Percentiles rank a stretch among this genome's conserved stretches.
Conservation (phyloP, 2,329 filamentous ascomycete species). For the Paecilomyces niveus region DNA sequence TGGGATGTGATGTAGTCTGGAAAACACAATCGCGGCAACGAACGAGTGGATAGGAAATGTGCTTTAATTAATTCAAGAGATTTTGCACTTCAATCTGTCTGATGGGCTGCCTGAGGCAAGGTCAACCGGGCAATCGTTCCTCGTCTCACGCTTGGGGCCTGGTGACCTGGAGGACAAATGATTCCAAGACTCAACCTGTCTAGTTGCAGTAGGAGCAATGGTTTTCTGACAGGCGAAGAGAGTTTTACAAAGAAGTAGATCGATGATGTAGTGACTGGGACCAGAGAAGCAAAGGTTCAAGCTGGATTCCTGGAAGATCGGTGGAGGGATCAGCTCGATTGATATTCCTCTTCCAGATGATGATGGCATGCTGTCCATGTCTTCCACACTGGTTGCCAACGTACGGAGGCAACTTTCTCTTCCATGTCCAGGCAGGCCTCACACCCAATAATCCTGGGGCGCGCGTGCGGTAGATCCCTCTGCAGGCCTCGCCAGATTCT, state of each 20-base stretch:
- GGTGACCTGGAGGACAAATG: constrained; percentile 1
- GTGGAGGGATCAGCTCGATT: constrained; percentile 12
- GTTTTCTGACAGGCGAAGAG: constrained; percentile 4
- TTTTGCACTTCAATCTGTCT: no score
- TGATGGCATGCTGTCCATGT: constrained; percentile 9
- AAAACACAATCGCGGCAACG: no score
- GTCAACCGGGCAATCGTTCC: background rate
- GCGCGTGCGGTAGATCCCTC: constrained; percentile 15
- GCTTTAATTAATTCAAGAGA: no score
- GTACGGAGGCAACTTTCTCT: constrained; percentile 11
- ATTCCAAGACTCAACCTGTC: background rate
- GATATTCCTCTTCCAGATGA: constrained; percentile 17
- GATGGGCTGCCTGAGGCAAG: no score
- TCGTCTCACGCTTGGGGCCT: constrained; percentile 2
- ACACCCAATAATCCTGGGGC: constrained; percentile 14
- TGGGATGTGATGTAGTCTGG: no score
- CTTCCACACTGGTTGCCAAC: constrained; percentile 1
- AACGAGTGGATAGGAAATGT: no score
- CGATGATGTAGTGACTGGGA: background rate
- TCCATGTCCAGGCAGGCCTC: constrained; percentile 17
- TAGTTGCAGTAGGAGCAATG: background rate
- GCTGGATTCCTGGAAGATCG: background rate
- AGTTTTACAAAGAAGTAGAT: constrained; percentile 9
- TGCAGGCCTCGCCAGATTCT: constrained; percentile 13
- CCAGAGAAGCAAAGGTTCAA: background rate